These are phyloP conservation scores for Melaleuca alternifolia DNA, from an alignment of 345 rosid species.

Conservation along the genomic window DNA sequence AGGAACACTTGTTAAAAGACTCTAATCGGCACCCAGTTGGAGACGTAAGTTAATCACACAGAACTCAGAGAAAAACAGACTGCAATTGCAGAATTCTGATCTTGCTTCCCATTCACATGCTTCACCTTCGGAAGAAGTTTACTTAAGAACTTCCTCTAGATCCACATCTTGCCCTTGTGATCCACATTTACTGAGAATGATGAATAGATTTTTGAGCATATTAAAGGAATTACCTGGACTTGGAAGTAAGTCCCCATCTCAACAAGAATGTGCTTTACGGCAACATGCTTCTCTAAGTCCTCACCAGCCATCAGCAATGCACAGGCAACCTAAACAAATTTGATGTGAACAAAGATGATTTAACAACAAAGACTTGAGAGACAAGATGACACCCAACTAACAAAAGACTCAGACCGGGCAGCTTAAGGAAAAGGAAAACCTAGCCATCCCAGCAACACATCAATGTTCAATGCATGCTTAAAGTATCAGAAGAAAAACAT, in stretches of 20 bases:
- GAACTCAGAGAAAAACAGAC: neutral
- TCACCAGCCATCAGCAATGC: constrained; percentile 72
- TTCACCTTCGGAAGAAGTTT: neutral
- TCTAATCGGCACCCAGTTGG: neutral
- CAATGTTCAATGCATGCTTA: neutral
- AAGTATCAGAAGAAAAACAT: neutral
- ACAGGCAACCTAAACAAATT: constrained; percentile 59
- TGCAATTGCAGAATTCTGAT: neutral
- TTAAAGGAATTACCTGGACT: constrained; percentile 46
- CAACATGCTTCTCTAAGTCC: constrained; percentile 49
- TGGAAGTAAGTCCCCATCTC: constrained; percentile 78
- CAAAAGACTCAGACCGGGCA: neutral
- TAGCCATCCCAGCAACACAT: neutral
- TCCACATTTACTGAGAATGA: neutral
- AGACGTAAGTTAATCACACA: neutral
- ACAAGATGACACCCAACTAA: neutral
- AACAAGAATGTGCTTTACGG: constrained; percentile 51
- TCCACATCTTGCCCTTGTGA: neutral
- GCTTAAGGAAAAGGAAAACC: neutral
- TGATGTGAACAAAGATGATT: neutral
- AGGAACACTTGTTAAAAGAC: neutral
- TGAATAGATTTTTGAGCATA: neutral
- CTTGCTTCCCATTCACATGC: neutral
- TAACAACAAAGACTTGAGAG: neutral
- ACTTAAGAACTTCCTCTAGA: neutral